These are phyloP conservation scores for Penicillium sp. DNA, from an alignment of 2,329 filamentous ascomycete species.

Conservation along the genomic window DNA sequence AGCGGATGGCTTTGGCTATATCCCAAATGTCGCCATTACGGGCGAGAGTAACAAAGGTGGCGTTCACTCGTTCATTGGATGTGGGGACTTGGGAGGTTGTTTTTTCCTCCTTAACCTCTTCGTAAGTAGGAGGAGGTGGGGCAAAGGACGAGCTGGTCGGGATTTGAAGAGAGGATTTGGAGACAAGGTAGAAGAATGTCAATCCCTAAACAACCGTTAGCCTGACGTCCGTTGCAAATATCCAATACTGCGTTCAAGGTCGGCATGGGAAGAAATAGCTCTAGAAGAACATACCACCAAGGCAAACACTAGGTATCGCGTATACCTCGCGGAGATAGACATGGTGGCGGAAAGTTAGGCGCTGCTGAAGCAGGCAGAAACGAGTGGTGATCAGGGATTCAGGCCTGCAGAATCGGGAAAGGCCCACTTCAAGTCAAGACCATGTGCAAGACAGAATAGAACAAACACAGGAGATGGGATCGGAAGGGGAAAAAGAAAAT, in stretches of 20 bases:
- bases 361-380: background rate
- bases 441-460: slow-evolving; percentile 3
- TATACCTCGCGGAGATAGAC: slow-evolving; percentile 33
- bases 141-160: slow-evolving; percentile 25
- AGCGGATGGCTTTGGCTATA: slow-evolving; percentile 90
- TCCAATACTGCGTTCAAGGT: background rate
- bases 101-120: slow-evolving; percentile 19
- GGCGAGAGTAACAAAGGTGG: slow-evolving; percentile 94
- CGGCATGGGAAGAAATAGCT: background rate
- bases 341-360: slow-evolving; percentile 14
- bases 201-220: slow-evolving; percentile 50
- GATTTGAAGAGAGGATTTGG: slow-evolving; percentile 56
- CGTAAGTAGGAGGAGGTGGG: slow-evolving; percentile 17
- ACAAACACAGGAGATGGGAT: background rate
- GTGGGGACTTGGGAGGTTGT: slow-evolving; percentile 49
- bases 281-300: slow-evolving; percentile 66
- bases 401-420: slow-evolving; percentile 7
- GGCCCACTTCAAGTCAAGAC: slow-evolving; percentile 6
- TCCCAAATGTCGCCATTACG: slow-evolving; percentile 96
- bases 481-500: background rate
- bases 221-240: background rate
- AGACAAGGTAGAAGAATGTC: slow-evolving; percentile 79
- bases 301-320: slow-evolving; percentile 73
- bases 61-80: slow-evolving; percentile 77
- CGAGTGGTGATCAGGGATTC: slow-evolving; percentile 7